Evolutionary conservation across 331 rosid genomes (phyloP), one percentile per base, ranked within the genome.

Genomic region (Pyracantha coccinea): DNA sequence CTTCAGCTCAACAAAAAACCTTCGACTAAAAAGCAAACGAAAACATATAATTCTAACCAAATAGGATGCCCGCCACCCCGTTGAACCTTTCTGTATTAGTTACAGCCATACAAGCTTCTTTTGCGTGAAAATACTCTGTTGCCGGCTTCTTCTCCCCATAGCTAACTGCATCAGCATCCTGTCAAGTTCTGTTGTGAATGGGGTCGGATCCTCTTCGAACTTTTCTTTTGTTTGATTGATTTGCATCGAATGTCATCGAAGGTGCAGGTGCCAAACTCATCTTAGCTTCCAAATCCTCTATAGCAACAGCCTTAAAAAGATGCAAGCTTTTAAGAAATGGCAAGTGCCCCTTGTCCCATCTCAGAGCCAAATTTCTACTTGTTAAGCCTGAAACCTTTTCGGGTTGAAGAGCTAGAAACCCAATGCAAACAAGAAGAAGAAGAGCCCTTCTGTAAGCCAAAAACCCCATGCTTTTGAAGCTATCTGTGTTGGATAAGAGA

Each of bases 191-290:
- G 80, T 92, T 92, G 82, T 92, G 97, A 83, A 92, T 92, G 23
- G 97, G 97, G 80, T 92, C 96, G n/a, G 97, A 87, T 25, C 97
- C 97, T 76, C 75, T 80, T 63, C 86, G 53, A 76, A 89, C 88
- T 57, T 88, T 62, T 71, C 97, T 80, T 69, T 92, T 89, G 86
- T 86, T 79, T 23, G 89, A 84, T 61, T 84, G 92, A 70, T 83
- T 82, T 21, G 92, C 89, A 88, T 92, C 88, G n/a, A 89, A 84
- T 13, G 75, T 72, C 72, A 80, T 44, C 23, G 87, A 78, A 64
- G 96, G 92, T 5, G 90, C 83, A 62, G 97, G 93, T 14, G 96
- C 93, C 75, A 82, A 71, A 72, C 62, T 85, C 81, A 79, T 67
- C 74, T 73, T 66, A 21, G 82, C 57, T 28, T 84, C 77, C 89